Evolutionary conservation across 139 green algal species (phyloP), one percentile per base, ranked within the genome.

Genomic region (Pseudopediastrum boryanum): DNA sequence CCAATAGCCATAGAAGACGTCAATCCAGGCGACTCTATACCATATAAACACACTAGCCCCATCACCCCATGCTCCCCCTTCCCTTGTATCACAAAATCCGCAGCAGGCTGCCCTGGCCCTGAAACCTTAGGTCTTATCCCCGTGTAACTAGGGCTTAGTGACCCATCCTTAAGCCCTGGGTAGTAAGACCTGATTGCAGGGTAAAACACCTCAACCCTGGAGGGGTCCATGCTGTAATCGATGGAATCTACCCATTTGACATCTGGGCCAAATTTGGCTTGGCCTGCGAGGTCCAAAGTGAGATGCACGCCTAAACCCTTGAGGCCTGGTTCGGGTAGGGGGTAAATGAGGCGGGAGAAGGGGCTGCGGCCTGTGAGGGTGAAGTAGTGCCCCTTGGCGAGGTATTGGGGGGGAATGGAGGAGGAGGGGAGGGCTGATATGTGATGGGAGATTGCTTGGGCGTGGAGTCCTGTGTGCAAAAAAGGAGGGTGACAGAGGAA

Each of bases 241-340:
- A 76, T 73, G 12, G 38, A 41, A 1, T 83, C 56, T 4, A 96
- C 65, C 93, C 93, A 98, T 79, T 98, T 91, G 31, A 98, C 92
- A 77, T 98, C 93, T 0, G 95, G 95, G 0, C 95, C 95, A 78
- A 98, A 98, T n/a, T 82, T 84, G 3, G 88, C 88, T 4, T 71
- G 41, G 3, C 91, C 94, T 2, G 67, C 86, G 64, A 98, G 31
- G 75, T 97, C 95, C 50, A 98, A 77, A 0, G 95, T 98, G 0
- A 96, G 76, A 75, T 98, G 95, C 3, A 93, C 83, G 54, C 95
- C 95, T 52, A 98, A 79, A 19, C 95, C 95, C n/a, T n/a, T n/a
- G n/a, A n/a, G n/a, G 33, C 89, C 91, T 0, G 83, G 67, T 75
- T 93, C 87, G 3, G 94, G 94, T 41, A 98, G 59, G 0, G 94